A percentile compares a stretch with the other conserved stretches of the same genome.
Evolutionary conservation across 768 basidiomycete genomes (phyloP).

Genomic region (Plicaturopsis crispa): DNA sequence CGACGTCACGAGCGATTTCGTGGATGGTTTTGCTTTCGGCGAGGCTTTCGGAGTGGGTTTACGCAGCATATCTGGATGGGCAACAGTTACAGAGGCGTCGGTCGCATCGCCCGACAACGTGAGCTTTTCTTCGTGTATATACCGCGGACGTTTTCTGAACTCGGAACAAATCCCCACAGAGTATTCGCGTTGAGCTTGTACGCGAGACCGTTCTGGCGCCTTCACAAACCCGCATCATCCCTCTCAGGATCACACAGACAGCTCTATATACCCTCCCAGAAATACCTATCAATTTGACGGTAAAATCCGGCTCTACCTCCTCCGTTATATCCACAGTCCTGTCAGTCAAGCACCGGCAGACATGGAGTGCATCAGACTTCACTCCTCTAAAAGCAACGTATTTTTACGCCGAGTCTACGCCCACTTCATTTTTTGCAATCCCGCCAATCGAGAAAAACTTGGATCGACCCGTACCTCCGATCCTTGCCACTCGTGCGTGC

Average conservation of each 20-base stretch:
- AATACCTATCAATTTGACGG: conserved; percentile 31
- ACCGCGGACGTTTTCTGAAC: not conserved
- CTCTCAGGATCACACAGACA: conserved; percentile 39
- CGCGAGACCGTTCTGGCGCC: conserved; percentile 40
- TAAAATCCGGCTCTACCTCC: conserved; percentile 12
- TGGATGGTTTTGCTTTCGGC: conserved; percentile 73
- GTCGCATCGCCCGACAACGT: too few relatives aligned
- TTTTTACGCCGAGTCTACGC: conserved; percentile 45
- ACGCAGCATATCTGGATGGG: conserved; percentile 45
- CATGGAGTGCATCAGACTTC: conserved; percentile 29
- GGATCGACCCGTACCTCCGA: conserved; percentile 33
- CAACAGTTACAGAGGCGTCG: conserved; percentile 47
- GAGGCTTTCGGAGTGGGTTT: conserved; percentile 59
- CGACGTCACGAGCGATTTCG: conserved; percentile 58
- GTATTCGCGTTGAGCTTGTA: conserved; percentile 20
- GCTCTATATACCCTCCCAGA: conserved; percentile 23
- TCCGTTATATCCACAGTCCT: conserved; percentile 28
- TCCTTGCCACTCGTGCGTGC: conserved; percentile 58
- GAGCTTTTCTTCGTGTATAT: not conserved
- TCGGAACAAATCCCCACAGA: too few relatives aligned
- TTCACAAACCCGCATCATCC: conserved; percentile 54
- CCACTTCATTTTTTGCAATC: conserved; percentile 49
- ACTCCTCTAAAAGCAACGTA: conserved; percentile 48
- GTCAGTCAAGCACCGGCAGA: conserved; percentile 35
- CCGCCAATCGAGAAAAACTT: conserved; percentile 38